phyloP scores from a whole-genome alignment of 495 filamentous ascomycete genomes.

The Neurospora africana region DNA sequence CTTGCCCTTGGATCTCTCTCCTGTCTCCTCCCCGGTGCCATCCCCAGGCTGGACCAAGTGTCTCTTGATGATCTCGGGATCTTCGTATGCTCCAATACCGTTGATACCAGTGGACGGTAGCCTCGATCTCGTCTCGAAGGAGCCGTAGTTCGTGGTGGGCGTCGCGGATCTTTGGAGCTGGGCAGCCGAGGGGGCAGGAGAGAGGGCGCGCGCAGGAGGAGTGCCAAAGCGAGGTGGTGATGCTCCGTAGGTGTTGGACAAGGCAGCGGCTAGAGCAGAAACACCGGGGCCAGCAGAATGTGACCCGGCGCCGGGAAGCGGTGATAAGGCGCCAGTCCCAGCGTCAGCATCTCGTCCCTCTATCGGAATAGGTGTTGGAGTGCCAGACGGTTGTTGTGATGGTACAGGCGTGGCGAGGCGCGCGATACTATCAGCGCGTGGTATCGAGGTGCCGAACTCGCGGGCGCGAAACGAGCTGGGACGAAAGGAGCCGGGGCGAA shows the following conservation, averaged over 20 bases:
- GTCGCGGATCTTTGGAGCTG: slow-evolving; percentile 37
- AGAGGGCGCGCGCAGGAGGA: slow-evolving; percentile 41
- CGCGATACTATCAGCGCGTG: slow-evolving; percentile 57
- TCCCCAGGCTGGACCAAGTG: slow-evolving; percentile 66
- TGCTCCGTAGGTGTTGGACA: slow-evolving; percentile 53
- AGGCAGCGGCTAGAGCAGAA: slow-evolving; percentile 65
- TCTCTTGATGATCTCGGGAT: slow-evolving; percentile 69
- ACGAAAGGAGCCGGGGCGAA: slow-evolving; percentile 27
- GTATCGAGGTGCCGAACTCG: slow-evolving; percentile 32
- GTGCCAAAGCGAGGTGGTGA: slow-evolving; percentile 51
- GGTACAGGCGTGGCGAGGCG: slow-evolving; percentile 62
- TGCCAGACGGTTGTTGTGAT: slow-evolving; percentile 27
- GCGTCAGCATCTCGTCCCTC: slow-evolving; percentile 18
- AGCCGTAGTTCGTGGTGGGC: slow-evolving; percentile 60
- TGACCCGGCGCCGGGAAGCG: slow-evolving; percentile 43
- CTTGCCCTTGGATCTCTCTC: slow-evolving; percentile 38
- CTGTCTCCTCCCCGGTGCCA: slow-evolving; percentile 26
- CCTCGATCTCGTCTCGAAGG: slow-evolving; percentile 55
- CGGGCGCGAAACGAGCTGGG: slow-evolving; percentile 33
- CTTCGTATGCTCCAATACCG: slow-evolving; percentile 49
- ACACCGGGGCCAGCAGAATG: slow-evolving; percentile 53
- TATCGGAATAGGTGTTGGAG: slow-evolving; percentile 32
- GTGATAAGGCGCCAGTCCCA: slow-evolving; percentile 29
- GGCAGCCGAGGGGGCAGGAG: slow-evolving; percentile 39
- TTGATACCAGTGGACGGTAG: slow-evolving; percentile 23